Base-by-base conservation (phyloP, 805 yeast genomes). In the Kodamaea leandrae region DNA sequence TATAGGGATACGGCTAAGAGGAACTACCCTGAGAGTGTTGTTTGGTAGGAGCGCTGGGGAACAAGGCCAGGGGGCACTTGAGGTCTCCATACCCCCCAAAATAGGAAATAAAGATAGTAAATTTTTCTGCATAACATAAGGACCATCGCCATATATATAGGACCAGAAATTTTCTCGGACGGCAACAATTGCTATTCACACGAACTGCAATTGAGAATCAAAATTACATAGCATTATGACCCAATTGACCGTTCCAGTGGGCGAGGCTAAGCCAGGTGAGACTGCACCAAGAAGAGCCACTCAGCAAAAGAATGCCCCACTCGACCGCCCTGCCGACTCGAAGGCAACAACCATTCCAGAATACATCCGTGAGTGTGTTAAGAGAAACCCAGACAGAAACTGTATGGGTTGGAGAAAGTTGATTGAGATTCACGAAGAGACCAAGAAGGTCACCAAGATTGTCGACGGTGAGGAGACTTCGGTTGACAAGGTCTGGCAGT, bases 401-500 rank as follows among this genome's bases (percentile, higher is more conserved):
- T 79, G 80, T 26, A 76, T 86, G 73, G 96, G 86, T 36, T 82
- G 85, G 79, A 83, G 99, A 71, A 80, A 82, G 44, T 66, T 85
- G 45, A 53, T 76, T 36, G 91, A 88, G 41, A 60, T 86, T 39
- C 91, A 88, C 64, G 76, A 68, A 41, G 97, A 93, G 61, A 74
- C 69, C 38, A 89, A 86, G 65, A 72, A 69, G 55, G 76, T 93
- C 44, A 80, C 78, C 46, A 90, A 88, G 69, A 58, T 77, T 38
- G 68, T 93, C 36, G 85, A 90, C 52, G 98, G 97, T 44, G 75
- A 83, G 58, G 78, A 78, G 42, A 68, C 64, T 20, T 71, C 78
- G 50, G 83, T 83, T 37, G 88, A 85, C 56, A 93, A 93, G 68
- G 82, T 82, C 40, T 93, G 99, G 99, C 66, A 74, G 41, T 91